These are phyloP conservation scores for Cryptomeria japonica DNA, from an alignment of 75 land plant species.

Conservation along the genomic window DNA sequence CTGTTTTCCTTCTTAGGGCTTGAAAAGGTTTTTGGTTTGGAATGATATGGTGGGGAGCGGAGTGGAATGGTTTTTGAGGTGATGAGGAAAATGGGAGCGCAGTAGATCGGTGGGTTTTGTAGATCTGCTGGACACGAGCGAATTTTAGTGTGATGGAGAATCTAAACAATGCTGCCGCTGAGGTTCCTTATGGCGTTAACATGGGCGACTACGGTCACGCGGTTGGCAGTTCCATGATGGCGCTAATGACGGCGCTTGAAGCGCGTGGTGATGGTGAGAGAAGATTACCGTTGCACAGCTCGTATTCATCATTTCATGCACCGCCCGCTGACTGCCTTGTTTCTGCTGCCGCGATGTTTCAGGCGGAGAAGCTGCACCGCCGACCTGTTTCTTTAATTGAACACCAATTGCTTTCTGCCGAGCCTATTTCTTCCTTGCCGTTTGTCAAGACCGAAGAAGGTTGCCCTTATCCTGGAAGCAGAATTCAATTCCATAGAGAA, in stretches of 20 bases:
- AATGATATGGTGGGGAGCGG: background rate
- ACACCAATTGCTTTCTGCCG: background rate
- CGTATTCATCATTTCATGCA: conserved; percentile 7
- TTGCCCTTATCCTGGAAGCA: background rate
- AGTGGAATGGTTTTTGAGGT: background rate
- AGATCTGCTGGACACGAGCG: background rate
- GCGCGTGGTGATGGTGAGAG: background rate
- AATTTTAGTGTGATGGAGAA: background rate
- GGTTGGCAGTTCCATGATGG: conserved; percentile 11
- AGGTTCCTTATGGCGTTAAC: background rate
- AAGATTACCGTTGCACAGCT: background rate
- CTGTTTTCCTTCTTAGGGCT: background rate
- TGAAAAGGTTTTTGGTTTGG: background rate
- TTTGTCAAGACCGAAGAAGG: background rate
- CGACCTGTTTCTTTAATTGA: background rate
- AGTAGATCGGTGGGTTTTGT: background rate
- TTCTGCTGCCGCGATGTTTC: conserved; percentile 9
- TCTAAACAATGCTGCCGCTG: conserved; percentile 11
- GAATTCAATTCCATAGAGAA: conserved; percentile 5
- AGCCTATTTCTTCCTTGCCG: background rate
- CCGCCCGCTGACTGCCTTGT: background rate
- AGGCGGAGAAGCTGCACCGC: background rate
- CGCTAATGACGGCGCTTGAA: conserved; percentile 3
- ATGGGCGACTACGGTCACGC: conserved; percentile 14
- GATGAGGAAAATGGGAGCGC: background rate